Base-by-base conservation (phyloP, 139 green algal species). In the Coelastrella sp. region DNA sequence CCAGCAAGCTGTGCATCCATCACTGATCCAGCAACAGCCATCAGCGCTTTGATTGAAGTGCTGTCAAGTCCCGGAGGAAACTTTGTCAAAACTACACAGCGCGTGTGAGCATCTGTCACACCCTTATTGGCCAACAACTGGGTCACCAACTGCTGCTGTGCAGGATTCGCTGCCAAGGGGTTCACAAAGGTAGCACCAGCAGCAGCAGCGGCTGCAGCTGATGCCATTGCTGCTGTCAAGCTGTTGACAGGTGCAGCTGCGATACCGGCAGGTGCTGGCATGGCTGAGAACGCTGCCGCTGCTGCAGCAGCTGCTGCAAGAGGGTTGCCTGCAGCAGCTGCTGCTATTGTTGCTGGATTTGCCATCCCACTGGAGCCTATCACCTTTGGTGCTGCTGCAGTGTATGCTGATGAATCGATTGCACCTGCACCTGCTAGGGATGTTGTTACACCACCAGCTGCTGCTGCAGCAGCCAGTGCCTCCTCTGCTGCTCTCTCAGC, bases 41-140 rank as follows among this genome's bases (percentile, higher is more conserved):
- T 79, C 23, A 85, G 63, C 3, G 79, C 53, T 25, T 37, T 53
- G 41, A 85, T 53, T 5, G 27, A 32, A 2, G 32, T 45, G 4
- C 6, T 27, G 23, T 85, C 64, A 15, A 78, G 32, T 41, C 64
- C 50, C 3, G 32, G 45, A 34, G 79, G 79, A 25, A 79, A 78
- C 41, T 27, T 59, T 5, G 21, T 67, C 4, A 85, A 63, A 27
- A 85, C 79, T 34, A 85, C 66, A 32, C 79, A 85, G 64, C 64
- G 64, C 30, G 48, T 67, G 48, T 79, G 45, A 48, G 45, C 79
- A 41, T 78, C 79, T n/a, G 45, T 38, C 25, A 68, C 30, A 13
- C n/a, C n/a, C 77, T 73, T 75, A 4, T 23, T 19, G 19, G 77
- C 23, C 40, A 74, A 19, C 59, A 74, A n/a, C 27, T 84, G 60